Evolutionary conservation across 2,329 filamentous ascomycete species (phyloP).

Genomic region (Nigrograna mackinnonii): DNA sequence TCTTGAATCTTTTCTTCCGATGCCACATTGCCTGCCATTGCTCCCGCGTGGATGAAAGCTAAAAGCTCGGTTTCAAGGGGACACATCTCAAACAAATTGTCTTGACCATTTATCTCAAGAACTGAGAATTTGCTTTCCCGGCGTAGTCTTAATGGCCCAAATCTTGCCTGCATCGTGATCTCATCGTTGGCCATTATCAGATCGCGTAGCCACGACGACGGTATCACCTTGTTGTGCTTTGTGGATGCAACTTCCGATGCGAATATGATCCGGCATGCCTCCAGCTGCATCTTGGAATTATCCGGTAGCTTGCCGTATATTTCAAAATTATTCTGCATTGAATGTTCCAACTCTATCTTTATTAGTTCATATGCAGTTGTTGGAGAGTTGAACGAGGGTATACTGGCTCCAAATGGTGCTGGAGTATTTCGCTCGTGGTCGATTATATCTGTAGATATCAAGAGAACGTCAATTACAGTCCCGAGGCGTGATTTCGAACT

Average conservation of each 20-base stretch:
- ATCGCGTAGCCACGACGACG: conserved; percentile 1
- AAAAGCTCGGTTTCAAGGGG: neutral
- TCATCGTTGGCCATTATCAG: neutral
- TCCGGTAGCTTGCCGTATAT: conserved; percentile 18
- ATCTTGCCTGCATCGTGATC: neutral
- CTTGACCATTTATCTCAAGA: neutral
- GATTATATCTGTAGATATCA: neutral
- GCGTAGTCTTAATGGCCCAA: neutral
- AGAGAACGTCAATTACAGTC: neutral
- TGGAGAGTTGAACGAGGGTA: neutral
- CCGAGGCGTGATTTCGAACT: neutral
- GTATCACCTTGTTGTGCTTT: too few relatives aligned
- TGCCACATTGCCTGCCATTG: too few relatives aligned
- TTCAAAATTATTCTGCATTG: conserved; percentile 25
- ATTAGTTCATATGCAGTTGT: conserved; percentile 21
- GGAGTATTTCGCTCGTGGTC: neutral
- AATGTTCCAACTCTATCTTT: conserved; percentile 25
- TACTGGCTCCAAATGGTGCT: neutral
- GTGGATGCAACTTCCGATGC: conserved; percentile 16
- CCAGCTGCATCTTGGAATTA: conserved; percentile 24
- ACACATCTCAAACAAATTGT: neutral
- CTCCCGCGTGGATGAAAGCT: too few relatives aligned
- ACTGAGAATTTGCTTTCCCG: neutral
- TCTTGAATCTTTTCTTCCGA: too few relatives aligned
- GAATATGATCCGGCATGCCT: conserved; percentile 31